Base-by-base conservation (phyloP, 2,329 filamentous ascomycete species). In the Cercospora nicotianae region DNA sequence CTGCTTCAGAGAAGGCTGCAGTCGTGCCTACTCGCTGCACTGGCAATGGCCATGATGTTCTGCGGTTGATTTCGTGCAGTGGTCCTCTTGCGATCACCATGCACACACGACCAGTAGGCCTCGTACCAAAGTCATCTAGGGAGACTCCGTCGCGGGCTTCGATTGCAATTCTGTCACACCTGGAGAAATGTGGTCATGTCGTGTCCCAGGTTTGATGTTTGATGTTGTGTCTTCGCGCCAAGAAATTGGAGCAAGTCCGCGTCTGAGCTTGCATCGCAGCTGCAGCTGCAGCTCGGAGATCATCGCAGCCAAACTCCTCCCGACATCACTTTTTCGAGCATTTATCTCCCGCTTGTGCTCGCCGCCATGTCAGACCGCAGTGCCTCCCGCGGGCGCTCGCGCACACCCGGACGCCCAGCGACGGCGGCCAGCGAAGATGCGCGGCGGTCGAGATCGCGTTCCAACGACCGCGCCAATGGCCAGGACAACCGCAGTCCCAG, bases 321-420 rank as follows among this genome's bases (percentile, higher is more conserved):
- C 55, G 31, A 59, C 55, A 33, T 33, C 55, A 59, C 30, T 36
- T 36, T 58, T 23, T 36, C 28, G 55, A 36, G 55, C 55, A 20
- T 59, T 30, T 18, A 36, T 59, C 55, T n/a, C 55, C n/a, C 18
- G 5, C n/a, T 28, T 55, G 48, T 23, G 55, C 55, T 59, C 55
- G 23, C 55, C 30, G 31, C 28, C 53, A 70, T 68, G 70, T 69
- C 65, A 26, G 67, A 71, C 64, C 67, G 67, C 68, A 82, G 79
- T 74, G 71, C 69, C 39, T 81, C 80, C 42, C 81, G 81, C 69
- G 78, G 81, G 65, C 80, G 80, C 67, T 81, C 81, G 61, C 74
- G 69, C 64, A 73, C 75, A 7, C 74, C 70, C 16, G 65, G 69
- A 20, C 69, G 65, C 20, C 67, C 64, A 64, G 64, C 68, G 16